Evolutionary conservation across 2,329 filamentous ascomycete genomes (phyloP).

Genomic region (Colletotrichum tropicicola): DNA sequence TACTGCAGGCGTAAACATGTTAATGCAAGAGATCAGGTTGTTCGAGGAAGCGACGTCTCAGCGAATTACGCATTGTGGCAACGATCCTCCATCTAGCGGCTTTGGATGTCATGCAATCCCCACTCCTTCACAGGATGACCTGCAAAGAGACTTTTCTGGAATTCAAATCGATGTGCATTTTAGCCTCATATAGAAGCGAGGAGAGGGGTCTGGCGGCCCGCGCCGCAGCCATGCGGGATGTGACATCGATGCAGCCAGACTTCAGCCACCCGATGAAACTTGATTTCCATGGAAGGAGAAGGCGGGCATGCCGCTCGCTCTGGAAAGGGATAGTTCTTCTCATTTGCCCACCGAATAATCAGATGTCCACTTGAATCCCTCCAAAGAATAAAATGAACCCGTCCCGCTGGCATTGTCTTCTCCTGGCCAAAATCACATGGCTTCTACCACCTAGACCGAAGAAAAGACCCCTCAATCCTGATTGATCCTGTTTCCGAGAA

Average conservation of each 20-base stretch:
- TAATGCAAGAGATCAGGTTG: no score
- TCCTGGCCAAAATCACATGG: no score
- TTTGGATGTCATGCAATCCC: not conserved
- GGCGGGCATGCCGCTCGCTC: not conserved
- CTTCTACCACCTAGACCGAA: no score
- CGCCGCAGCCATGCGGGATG: constrained; percentile 1
- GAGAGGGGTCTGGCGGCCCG: not conserved
- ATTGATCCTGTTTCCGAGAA: no score
- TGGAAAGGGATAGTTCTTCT: no score
- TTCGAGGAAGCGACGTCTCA: not conserved
- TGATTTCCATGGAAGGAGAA: not conserved
- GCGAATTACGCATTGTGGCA: not conserved
- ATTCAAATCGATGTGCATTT: not conserved
- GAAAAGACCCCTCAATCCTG: no score
- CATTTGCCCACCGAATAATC: no score
- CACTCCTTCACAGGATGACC: not conserved
- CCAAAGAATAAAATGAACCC: no score
- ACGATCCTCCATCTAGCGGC: not conserved
- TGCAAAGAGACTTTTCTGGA: not conserved
- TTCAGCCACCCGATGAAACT: no score
- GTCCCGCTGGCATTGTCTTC: no score
- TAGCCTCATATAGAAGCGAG: not conserved
- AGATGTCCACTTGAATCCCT: no score
- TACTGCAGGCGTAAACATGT: no score
- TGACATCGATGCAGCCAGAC: not conserved